phyloP scores from a whole-genome alignment of 768 basidiomycete species.

The Artomyces pyxidatus region DNA sequence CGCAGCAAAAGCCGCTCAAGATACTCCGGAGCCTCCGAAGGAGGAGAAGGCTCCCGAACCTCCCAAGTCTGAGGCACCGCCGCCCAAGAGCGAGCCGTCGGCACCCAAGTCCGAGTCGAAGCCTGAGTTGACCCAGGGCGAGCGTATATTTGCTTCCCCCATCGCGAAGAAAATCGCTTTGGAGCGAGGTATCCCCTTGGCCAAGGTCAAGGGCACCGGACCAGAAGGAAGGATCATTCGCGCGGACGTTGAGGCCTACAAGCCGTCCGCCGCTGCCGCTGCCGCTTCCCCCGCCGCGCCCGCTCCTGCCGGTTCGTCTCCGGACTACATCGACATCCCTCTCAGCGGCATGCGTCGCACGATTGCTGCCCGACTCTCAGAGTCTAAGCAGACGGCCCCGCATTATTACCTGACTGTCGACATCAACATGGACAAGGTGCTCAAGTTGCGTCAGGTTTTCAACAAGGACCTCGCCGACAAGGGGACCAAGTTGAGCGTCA shows the following conservation, averaged over 20 bases:
- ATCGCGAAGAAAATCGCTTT: constrained; percentile 96
- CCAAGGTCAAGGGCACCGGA: constrained; percentile 87
- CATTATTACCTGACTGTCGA: constrained; percentile 97
- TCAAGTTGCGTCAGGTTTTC: constrained; percentile 93
- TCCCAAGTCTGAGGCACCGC: constrained; percentile 28
- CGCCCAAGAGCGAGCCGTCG: constrained; percentile 27
- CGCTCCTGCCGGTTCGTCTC: constrained; percentile 37
- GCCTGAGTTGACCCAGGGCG: constrained; percentile 52
- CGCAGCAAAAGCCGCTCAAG: constrained; percentile 53
- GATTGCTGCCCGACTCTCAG: constrained; percentile 83
- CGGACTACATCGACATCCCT: constrained; percentile 85
- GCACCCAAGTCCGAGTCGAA: constrained; percentile 35
- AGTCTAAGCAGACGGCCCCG: constrained; percentile 92
- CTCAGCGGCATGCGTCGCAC: constrained; percentile 91
- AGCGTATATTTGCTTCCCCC: constrained; percentile 90
- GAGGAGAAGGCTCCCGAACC: constrained; percentile 35
- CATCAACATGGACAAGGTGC: constrained; percentile 92
- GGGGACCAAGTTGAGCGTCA: constrained; percentile 88
- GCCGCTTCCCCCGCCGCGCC: constrained; percentile 37
- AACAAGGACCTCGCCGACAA: constrained; percentile 86
- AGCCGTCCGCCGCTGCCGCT: constrained; percentile 39
- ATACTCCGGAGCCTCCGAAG: constrained; percentile 25
- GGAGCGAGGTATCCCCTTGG: constrained; percentile 86
- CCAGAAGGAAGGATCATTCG: constrained; percentile 92
- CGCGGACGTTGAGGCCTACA: constrained; percentile 90